Evolutionary conservation across 1,284 basidiomycete genomes (phyloP).

Genomic region (Tetrapyrgos nigripes): DNA sequence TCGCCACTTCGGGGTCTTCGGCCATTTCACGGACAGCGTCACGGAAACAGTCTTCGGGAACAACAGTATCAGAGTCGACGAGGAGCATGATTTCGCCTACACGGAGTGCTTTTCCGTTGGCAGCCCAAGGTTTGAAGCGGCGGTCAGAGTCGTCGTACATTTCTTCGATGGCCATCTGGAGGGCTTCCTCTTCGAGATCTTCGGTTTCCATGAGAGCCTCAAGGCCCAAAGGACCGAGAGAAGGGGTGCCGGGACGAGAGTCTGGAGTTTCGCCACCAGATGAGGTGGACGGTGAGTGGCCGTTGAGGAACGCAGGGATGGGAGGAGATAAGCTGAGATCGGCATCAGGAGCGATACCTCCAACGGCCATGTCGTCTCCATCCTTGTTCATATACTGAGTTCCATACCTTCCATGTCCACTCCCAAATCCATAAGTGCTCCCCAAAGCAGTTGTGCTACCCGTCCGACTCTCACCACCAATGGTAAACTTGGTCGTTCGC

Average conservation of each 20-base stretch:
- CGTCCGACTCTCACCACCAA: neutral
- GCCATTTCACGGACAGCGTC: conserved; percentile 84
- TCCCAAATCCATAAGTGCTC: neutral
- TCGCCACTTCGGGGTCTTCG: conserved; percentile 74
- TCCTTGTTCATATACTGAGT: conserved; percentile 20
- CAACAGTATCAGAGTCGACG: conserved; percentile 84
- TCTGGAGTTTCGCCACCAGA: neutral
- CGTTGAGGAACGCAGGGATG: neutral
- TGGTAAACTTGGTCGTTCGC: neutral
- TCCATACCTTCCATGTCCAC: conserved; percentile 14
- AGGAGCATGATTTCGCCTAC: conserved; percentile 73
- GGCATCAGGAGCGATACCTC: neutral
- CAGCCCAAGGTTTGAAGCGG: conserved; percentile 59
- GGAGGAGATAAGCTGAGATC: neutral
- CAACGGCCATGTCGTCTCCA: conserved; percentile 21
- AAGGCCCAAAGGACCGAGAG: conserved; percentile 3
- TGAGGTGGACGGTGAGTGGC: neutral
- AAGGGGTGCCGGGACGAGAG: neutral
- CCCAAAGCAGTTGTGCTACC: neutral
- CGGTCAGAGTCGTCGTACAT: conserved; percentile 10
- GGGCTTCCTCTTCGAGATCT: conserved; percentile 17
- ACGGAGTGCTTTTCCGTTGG: conserved; percentile 61
- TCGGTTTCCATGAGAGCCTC: conserved; percentile 7
- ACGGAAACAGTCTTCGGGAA: conserved; percentile 84
- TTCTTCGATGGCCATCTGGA: conserved; percentile 17